A percentile compares a stretch with the other conserved stretches of the same genome.
These are phyloP conservation scores for Quercus alba DNA, from an alignment of 306 rosid genomes.

Conservation along the genomic window DNA sequence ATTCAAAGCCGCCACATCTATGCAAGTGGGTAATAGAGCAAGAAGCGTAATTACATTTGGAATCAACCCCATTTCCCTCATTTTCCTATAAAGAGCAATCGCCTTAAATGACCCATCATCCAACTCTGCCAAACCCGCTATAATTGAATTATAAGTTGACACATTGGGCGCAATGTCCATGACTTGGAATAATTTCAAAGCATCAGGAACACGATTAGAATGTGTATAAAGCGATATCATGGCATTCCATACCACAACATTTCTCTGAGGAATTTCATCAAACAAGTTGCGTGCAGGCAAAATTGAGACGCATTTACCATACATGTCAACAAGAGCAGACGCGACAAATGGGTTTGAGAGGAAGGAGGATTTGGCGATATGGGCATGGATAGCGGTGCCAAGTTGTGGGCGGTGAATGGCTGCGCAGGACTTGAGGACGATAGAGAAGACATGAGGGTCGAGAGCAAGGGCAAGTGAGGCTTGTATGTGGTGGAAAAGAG, in stretches of 20 bases:
- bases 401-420: constrained; percentile 45
- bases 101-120: constrained; percentile 44
- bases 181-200: constrained; percentile 39
- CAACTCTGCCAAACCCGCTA: constrained; percentile 40
- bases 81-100: constrained; percentile 42
- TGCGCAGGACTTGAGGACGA: constrained; percentile 74
- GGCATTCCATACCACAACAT: constrained; percentile 66
- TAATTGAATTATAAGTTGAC: constrained; percentile 55
- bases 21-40: constrained; percentile 59
- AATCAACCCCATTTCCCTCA: constrained; percentile 35
- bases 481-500: constrained; percentile 64
- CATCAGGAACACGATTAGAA: constrained; percentile 21
- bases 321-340: constrained; percentile 49
- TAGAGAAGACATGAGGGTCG: constrained; percentile 80
- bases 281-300: constrained; percentile 51
- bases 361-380: constrained; percentile 44
- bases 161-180: constrained; percentile 55
- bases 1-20: constrained; percentile 44
- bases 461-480: constrained; percentile 41
- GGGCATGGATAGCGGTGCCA: constrained; percentile 65
- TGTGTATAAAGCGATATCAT: constrained; percentile 52
- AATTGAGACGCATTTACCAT: constrained; percentile 56
- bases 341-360: constrained; percentile 54
- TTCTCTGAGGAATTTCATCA: constrained; percentile 53
- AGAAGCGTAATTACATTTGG: constrained; percentile 62